phyloP scores from a whole-genome alignment of 2,329 filamentous ascomycete genomes.

The Fusarium irregulare region DNA sequence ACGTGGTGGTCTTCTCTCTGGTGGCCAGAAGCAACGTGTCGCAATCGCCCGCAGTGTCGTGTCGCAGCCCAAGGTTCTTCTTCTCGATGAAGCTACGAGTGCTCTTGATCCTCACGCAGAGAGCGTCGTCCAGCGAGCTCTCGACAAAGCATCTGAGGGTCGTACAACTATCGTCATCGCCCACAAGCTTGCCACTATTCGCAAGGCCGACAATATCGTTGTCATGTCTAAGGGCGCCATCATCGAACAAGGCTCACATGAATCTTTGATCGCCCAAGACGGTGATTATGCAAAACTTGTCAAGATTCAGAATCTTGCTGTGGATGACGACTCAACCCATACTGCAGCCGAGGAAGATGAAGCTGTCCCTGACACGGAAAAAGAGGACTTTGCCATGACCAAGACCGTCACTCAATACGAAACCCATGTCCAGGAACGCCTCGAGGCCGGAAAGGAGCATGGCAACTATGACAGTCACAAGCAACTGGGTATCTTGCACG shows the following conservation, averaged over 20 bases:
- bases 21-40: conserved; percentile 73
- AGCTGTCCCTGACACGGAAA: conserved; percentile 22
- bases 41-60: conserved; percentile 74
- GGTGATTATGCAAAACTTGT: conserved; percentile 66
- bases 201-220: conserved; percentile 49
- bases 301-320: conserved; percentile 52
- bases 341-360: conserved; percentile 45
- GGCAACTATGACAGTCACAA: conserved; percentile 53
- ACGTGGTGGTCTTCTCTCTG: conserved; percentile 71
- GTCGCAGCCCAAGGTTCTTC: conserved; percentile 68
- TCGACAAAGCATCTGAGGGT: conserved; percentile 63
- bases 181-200: conserved; percentile 61
- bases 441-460: conserved; percentile 52
- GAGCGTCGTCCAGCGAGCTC: conserved; percentile 63
- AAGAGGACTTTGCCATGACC: conserved; percentile 34
- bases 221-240: conserved; percentile 46
- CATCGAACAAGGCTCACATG: conserved; percentile 50
- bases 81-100: conserved; percentile 75
- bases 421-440: conserved; percentile 46
- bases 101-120: conserved; percentile 59
- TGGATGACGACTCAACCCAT: conserved; percentile 38
- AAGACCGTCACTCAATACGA: conserved; percentile 50
- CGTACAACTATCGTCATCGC: conserved; percentile 74
- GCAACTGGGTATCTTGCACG: conserved; percentile 46
- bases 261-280: conserved; percentile 62